A percentile compares a stretch with the other conserved stretches of the same genome.
These are phyloP conservation scores for Nitzschia palea DNA, from an alignment of 108 stramenopile genomes.

Conservation along the genomic window DNA sequence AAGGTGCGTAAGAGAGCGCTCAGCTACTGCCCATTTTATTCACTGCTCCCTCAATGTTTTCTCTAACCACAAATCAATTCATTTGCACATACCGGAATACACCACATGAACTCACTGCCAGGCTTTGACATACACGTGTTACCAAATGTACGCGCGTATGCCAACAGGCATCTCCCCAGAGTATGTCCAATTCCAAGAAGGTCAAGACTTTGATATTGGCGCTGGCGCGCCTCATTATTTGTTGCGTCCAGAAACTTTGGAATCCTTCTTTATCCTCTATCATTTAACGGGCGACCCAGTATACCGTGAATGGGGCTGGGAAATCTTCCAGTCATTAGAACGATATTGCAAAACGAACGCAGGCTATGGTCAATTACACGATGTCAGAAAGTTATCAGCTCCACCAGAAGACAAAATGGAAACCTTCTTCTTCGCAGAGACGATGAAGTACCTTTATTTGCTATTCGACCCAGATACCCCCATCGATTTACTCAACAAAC, in stretches of 20 bases:
- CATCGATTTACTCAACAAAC: constrained; percentile 80
- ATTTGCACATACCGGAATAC: too few relatives aligned
- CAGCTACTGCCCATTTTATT: too few relatives aligned
- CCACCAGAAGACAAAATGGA: constrained; percentile 88
- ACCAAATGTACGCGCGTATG: constrained; percentile 89
- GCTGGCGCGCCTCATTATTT: constrained; percentile 77
- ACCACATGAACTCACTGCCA: constrained; percentile 20
- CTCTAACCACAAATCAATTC: neutral
- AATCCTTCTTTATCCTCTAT: constrained; percentile 63
- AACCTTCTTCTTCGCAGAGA: constrained; percentile 96
- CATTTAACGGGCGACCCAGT: constrained; percentile 91
- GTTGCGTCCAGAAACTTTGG: constrained; percentile 91
- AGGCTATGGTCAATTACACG: constrained; percentile 78
- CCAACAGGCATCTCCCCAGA: constrained; percentile 92
- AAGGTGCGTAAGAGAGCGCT: constrained; percentile 27
- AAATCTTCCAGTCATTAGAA: constrained; percentile 93
- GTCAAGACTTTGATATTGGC: constrained; percentile 68
- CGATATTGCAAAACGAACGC: constrained; percentile 74
- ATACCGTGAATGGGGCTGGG: constrained; percentile 98
- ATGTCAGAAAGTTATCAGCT: constrained; percentile 51
- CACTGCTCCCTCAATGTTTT: too few relatives aligned
- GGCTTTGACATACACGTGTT: constrained; percentile 94
- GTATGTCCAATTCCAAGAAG: constrained; percentile 56
- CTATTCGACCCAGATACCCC: constrained; percentile 91
- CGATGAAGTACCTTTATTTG: constrained; percentile 95